Percentiles rank a stretch among this genome's conserved stretches.
Conservation (phyloP, 2,329 filamentous ascomycete genomes). For the Didymella pomorum region DNA sequence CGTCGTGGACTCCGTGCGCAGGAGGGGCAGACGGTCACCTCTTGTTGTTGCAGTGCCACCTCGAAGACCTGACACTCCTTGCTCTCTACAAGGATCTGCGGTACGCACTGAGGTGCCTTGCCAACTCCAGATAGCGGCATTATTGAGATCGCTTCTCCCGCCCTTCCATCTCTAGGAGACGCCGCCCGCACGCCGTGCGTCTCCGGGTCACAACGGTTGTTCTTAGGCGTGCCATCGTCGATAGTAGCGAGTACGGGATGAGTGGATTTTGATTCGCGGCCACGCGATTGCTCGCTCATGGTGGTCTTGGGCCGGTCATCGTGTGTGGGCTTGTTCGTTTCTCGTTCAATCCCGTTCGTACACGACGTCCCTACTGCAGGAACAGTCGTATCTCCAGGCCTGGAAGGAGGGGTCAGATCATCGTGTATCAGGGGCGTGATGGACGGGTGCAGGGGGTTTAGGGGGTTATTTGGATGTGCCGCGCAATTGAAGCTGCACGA, state of each 20-base stretch:
- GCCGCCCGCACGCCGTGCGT: slow-evolving; percentile 15
- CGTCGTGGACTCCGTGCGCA: slow-evolving; percentile 32
- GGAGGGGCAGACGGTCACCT: slow-evolving; percentile 34
- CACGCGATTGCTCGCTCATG: slow-evolving; percentile 1
- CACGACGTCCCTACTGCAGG: background rate
- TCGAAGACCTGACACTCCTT: slow-evolving; percentile 36
- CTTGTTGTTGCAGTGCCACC: slow-evolving; percentile 35
- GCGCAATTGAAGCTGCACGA: slow-evolving; percentile 39
- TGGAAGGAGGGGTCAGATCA: background rate
- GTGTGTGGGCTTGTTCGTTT: background rate
- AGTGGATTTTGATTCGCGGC: background rate
- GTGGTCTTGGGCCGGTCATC: background rate
- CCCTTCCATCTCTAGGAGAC: slow-evolving; percentile 24
- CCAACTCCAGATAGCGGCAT: slow-evolving; percentile 32
- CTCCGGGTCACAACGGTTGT: background rate
- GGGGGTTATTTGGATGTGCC: slow-evolving; percentile 23
- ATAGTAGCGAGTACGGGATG: slow-evolving; percentile 4
- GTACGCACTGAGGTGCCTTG: slow-evolving; percentile 29
- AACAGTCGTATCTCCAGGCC: background rate
- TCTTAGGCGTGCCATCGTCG: slow-evolving; percentile 6
- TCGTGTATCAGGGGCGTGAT: slow-evolving; percentile 23
- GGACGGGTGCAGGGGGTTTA: slow-evolving; percentile 37
- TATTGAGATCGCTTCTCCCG: slow-evolving; percentile 23
- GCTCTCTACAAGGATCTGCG: slow-evolving; percentile 17
- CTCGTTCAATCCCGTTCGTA: slow-evolving; percentile 1